A percentile compares a stretch with the other conserved stretches of the same genome.
phyloP scores from a whole-genome alignment of 73 alveolate genomes.

The Blepharisma stoltei region DNA sequence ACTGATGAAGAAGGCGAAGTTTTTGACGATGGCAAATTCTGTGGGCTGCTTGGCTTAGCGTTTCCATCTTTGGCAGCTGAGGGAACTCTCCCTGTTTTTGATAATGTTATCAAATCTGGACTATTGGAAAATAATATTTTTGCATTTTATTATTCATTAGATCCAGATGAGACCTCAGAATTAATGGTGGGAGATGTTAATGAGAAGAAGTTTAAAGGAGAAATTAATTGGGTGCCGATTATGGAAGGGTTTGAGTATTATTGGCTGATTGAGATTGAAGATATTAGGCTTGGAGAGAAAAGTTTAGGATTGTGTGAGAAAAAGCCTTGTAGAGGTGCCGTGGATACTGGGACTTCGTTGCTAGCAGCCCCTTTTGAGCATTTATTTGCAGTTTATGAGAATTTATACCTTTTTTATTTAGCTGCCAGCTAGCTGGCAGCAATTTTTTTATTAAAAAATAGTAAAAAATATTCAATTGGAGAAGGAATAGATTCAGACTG shows the following conservation, averaged over 20 bases:
- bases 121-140: constrained; percentile 62
- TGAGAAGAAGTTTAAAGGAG: constrained; percentile 55
- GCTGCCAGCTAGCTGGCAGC: too few species aligned
- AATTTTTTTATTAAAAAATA: not conserved
- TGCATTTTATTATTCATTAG: constrained; percentile 63
- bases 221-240: constrained; percentile 60
- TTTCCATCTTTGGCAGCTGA: constrained; percentile 66
- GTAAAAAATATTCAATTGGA: constrained; percentile 31
- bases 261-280: constrained; percentile 68
- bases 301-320: constrained; percentile 55
- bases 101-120: constrained; percentile 55
- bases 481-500: constrained; percentile 48
- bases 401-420: too few species aligned
- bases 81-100: constrained; percentile 62
- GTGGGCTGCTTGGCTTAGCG: constrained; percentile 81
- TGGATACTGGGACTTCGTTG: constrained; percentile 81
- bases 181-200: constrained; percentile 67
- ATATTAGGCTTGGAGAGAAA: constrained; percentile 56
- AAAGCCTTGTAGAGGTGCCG: constrained; percentile 61
- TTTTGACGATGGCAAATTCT: constrained; percentile 52
- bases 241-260: constrained; percentile 46
- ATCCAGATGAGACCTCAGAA: constrained; percentile 57
- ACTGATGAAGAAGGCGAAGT: constrained; percentile 68
- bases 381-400: constrained; percentile 34
- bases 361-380: constrained; percentile 66